phyloP scores from a whole-genome alignment of 2,329 filamentous ascomycete species.

The Hypoxylon sp. region DNA sequence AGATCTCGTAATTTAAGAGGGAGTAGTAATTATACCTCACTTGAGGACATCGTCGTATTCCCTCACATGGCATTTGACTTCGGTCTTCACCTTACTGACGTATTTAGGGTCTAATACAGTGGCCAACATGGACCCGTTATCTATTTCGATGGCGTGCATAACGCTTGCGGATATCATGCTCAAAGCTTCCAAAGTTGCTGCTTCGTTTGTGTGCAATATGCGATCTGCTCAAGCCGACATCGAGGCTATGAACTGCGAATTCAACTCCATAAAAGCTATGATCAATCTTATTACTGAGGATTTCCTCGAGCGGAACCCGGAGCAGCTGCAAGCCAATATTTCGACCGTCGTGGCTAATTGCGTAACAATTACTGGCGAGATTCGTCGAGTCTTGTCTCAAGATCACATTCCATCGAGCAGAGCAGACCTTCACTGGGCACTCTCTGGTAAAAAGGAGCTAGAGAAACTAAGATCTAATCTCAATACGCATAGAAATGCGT shows the following conservation, averaged over 20 bases:
- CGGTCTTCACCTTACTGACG: too few species aligned
- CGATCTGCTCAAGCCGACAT: conserved; percentile 11
- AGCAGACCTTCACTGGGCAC: not conserved
- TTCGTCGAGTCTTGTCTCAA: not conserved
- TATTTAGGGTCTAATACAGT: too few species aligned
- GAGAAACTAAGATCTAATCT: conserved; percentile 12
- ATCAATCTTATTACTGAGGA: conserved; percentile 2
- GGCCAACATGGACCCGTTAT: conserved; percentile 12
- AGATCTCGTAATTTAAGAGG: not conserved
- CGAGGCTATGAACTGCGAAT: conserved; percentile 2
- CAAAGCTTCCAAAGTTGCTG: not conserved
- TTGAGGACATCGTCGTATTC: not conserved
- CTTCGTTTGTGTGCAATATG: conserved; percentile 6
- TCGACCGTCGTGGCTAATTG: too few species aligned
- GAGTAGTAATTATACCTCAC: too few species aligned
- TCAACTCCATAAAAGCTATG: conserved; percentile 3
- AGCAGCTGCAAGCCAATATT: not conserved
- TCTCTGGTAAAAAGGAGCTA: not conserved
- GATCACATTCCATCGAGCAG: not conserved
- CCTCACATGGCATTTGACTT: too few species aligned
- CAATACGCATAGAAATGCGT: conserved; percentile 2
- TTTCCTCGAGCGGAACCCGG: not conserved
- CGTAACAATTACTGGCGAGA: not conserved
- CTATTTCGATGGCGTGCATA: conserved; percentile 21
- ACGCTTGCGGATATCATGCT: not conserved